These are phyloP conservation scores for Corinectria fuckeliana DNA, from an alignment of 2,329 filamentous ascomycete genomes.

Conservation along the genomic window DNA sequence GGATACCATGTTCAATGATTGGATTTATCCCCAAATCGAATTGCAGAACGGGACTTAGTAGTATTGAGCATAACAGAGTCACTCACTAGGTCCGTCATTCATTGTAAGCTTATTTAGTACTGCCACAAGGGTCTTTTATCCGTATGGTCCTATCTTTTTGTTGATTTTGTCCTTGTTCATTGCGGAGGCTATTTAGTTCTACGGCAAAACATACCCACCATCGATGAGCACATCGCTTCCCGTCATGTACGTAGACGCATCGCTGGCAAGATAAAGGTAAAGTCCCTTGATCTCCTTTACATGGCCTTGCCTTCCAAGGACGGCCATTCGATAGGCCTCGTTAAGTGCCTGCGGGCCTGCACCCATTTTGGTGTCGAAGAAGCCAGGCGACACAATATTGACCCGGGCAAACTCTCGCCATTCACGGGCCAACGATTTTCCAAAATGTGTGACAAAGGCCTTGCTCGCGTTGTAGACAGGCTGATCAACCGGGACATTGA, in stretches of 20 bases:
- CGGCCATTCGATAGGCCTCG: conserved; percentile 56
- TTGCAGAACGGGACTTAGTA: conserved; percentile 1
- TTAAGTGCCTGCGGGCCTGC: conserved; percentile 50
- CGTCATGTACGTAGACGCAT: conserved; percentile 57
- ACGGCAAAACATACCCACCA: conserved; percentile 43
- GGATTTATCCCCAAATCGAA: conserved; percentile 16
- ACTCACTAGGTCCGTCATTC: too few species aligned
- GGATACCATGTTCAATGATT: conserved; percentile 16
- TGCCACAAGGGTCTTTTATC: too few species aligned
- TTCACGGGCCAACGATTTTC: conserved; percentile 58
- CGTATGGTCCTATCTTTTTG: too few species aligned
- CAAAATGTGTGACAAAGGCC: conserved; percentile 59
- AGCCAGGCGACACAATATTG: conserved; percentile 53
- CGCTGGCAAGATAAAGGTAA: conserved; percentile 57
- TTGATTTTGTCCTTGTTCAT: neutral
- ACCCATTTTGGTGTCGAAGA: conserved; percentile 59
- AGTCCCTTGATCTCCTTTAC: conserved; percentile 69
- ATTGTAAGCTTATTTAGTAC: neutral
- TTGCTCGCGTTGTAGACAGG: conserved; percentile 61
- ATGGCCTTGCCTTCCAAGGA: conserved; percentile 61
- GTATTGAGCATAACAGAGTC: neutral
- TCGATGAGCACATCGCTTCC: conserved; percentile 58
- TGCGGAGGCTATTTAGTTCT: neutral
- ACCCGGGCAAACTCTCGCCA: conserved; percentile 62
- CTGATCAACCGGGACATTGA: conserved; percentile 57